Evolutionary conservation across 495 filamentous ascomycete species (phyloP), one percentile per base, ranked within the genome.

Genomic region (Lasiosphaeriaceae sp.): DNA sequence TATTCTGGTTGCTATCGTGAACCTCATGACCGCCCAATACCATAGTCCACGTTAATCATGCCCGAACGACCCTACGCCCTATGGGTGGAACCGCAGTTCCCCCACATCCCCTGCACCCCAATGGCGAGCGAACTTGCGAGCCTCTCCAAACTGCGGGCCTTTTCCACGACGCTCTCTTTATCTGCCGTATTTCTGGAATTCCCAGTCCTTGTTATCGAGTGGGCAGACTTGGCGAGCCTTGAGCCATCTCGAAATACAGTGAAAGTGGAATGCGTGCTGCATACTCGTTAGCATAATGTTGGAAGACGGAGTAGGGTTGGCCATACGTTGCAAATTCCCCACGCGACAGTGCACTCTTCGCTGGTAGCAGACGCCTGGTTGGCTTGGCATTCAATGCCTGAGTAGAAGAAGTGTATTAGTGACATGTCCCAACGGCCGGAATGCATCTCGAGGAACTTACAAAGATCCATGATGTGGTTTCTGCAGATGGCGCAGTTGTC

Each of bases 391-490:
- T 99, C 94, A 60, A 99, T 99, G 71, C 92, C 90, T 95, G 43
- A 4, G 26, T 34, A 60, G 0, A 44, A 19, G 56, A 21, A 11
- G 21, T 2, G n/a, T 48, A 52, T 47, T 61, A 55, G 52, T 50
- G 37, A 34, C 11, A 3, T 58, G 7, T n/a, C 19, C 34, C 35
- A 35, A 57, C 34, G 12, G 9, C 17, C 21, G 16, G 9, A 22
- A 20, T 24, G 17, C 14, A 31, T 26, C 39, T 24, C 31, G 26
- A 19, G 44, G 48, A 19, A 71, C 84, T 58, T 80, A 92, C 92
- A 99, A 24, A 99, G 79, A 71, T 99, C 94, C 94, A 99, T 99
- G 71, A 99, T 99, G 69, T 99, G 94, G 67, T 99, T 99, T 63
- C 94, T 84, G 77, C 94, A 99, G 67, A 99, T 99, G 57, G 94